phyloP scores from a whole-genome alignment of 805 yeast genomes.

The Pichia paraexigua region DNA sequence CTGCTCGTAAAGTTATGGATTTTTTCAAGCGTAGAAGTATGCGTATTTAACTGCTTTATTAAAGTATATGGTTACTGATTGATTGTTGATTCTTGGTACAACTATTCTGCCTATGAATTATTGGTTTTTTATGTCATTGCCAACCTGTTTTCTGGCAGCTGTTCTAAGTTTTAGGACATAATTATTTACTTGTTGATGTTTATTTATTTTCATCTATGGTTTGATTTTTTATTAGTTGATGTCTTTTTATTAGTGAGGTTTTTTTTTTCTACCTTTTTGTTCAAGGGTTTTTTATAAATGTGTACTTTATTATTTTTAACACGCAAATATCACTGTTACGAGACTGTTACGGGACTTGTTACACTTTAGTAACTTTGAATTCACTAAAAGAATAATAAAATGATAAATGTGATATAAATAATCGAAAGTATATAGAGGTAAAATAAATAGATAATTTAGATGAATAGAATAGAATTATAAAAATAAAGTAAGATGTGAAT shows the following conservation, averaged over 20 bases:
- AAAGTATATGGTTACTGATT: background rate
- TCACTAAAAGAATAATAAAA: conserved; percentile 4
- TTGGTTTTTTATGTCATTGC: background rate
- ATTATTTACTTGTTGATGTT: background rate
- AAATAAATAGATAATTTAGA: conserved; percentile 2
- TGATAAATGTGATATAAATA: background rate
- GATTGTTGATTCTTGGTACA: background rate
- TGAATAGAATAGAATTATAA: conserved; percentile 8
- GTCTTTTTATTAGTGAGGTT: background rate
- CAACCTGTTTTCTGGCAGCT: background rate
- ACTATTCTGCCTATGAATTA: background rate
- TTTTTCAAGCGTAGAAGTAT: conserved; percentile 63
- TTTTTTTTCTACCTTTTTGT: background rate
- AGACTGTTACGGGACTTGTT: background rate
- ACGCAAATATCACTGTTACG: no score
- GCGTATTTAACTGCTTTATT: conserved; percentile 21
- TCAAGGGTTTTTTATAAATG: background rate
- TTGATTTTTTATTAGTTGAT: background rate
- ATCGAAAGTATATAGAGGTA: background rate
- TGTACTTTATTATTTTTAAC: background rate
- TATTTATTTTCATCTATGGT: background rate
- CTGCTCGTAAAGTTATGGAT: conserved; percentile 72
- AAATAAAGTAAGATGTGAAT: conserved; percentile 8
- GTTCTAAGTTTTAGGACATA: background rate
- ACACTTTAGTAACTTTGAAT: background rate